These are phyloP conservation scores for Triticum turgidum DNA, from an alignment of 176 grass and related monocot genomes.

Conservation along the genomic window DNA sequence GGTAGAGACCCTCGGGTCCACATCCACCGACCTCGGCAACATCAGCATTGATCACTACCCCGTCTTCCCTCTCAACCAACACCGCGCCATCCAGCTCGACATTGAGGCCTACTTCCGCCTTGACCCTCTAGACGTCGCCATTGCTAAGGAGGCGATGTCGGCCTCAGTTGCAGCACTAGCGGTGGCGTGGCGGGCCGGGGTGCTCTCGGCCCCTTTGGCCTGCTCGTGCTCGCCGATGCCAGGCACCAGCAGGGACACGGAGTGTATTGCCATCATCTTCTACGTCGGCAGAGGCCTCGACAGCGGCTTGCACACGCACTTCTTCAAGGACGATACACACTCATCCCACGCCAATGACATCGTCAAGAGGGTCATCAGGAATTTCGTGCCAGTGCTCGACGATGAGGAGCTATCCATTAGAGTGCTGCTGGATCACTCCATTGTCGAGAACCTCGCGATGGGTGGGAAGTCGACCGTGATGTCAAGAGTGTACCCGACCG, in stretches of 20 bases:
- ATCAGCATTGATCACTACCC: constrained; percentile 58
- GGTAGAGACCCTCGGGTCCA: constrained; percentile 41
- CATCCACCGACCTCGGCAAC: constrained; percentile 34
- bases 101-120: constrained; percentile 66
- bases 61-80: constrained; percentile 39
- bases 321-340: constrained; percentile 15
- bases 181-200: constrained; percentile 44
- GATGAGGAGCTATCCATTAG: constrained; percentile 30
- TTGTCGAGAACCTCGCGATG: too few relatives aligned
- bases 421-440: too few relatives aligned
- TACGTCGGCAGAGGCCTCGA: constrained; percentile 59
- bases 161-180: constrained; percentile 24
- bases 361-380: constrained; percentile 78
- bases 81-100: constrained; percentile 66
- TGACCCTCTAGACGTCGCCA: constrained; percentile 21
- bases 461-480: too few relatives aligned
- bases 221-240: neutral
- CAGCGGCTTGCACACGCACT: constrained; percentile 29
- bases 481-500: too few relatives aligned
- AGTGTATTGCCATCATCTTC: constrained; percentile 79
- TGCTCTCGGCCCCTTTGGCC: neutral
- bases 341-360: constrained; percentile 74
- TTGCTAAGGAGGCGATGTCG: neutral
- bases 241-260: neutral
- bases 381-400: constrained; percentile 49